Evolutionary conservation across 257 asterid species (phyloP).

Genomic region (Eustoma russellianum): DNA sequence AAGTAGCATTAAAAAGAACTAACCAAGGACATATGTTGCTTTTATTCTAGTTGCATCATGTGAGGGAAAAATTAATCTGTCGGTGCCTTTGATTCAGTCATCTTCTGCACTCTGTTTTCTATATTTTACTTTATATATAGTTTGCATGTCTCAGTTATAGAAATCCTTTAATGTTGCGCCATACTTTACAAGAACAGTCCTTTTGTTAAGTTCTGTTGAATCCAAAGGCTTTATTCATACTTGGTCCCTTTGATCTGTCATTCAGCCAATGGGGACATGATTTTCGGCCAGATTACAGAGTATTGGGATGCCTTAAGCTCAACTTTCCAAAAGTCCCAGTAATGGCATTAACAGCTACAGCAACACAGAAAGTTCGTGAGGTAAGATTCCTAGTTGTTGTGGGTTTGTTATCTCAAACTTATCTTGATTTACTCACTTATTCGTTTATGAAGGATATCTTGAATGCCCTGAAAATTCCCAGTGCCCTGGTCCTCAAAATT

Average conservation of each 20-base stretch:
- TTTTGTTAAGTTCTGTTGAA: constrained; percentile 1
- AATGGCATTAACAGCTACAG: constrained; percentile 99
- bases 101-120: too few species aligned
- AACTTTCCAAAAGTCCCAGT: constrained; percentile 81
- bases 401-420: constrained; percentile 5
- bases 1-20: background rate
- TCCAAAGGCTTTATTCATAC: constrained; percentile 6
- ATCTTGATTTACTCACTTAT: constrained; percentile 10
- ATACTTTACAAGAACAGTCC: too few species aligned
- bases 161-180: too few species aligned
- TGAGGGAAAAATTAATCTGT: background rate
- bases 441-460: constrained; percentile 61
- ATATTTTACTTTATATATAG: too few species aligned
- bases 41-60: background rate
- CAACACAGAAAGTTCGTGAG: constrained; percentile 77
- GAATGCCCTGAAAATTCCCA: constrained; percentile 63
- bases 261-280: constrained; percentile 99
- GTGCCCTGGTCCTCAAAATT: constrained; percentile 71
- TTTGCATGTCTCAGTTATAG: too few species aligned
- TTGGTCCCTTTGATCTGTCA: constrained; percentile 15
- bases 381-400: constrained; percentile 29
- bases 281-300: constrained; percentile 94
- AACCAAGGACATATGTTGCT: background rate
- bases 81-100: background rate
- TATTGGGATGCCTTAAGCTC: constrained; percentile 84